Conservation (phyloP, 2,329 filamentous ascomycete genomes). For the Trichoderma endophyticum region DNA sequence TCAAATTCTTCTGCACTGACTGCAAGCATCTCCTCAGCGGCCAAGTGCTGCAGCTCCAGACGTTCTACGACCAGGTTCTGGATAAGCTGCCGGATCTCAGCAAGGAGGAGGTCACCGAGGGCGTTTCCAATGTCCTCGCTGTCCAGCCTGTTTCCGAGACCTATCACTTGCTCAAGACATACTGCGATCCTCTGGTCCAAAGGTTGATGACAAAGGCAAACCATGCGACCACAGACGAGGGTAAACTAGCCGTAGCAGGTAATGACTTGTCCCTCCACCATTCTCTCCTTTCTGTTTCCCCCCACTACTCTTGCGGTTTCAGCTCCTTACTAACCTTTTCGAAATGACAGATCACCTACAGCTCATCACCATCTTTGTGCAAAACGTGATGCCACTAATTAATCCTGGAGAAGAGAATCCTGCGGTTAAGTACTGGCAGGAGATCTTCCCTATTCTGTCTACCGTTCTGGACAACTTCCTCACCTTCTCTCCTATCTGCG, state of each 20-base stretch:
- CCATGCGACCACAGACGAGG: constrained; percentile 74
- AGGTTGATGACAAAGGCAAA: constrained; percentile 85
- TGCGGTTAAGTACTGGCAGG: constrained; percentile 92
- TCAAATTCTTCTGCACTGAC: constrained; percentile 96
- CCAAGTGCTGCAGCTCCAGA: constrained; percentile 81
- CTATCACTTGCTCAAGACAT: constrained; percentile 83
- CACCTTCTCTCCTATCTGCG: constrained; percentile 81
- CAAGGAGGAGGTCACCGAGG: constrained; percentile 95
- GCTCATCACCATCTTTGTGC: constrained; percentile 85
- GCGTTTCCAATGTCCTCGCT: constrained; percentile 86
- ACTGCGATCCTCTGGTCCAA: constrained; percentile 85
- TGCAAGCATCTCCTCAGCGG: constrained; percentile 82
- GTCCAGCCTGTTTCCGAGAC: constrained; percentile 78
- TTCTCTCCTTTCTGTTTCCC: background rate
- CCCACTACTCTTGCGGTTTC: background rate
- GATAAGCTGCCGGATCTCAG: constrained; percentile 81
- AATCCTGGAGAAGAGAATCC: constrained; percentile 73
- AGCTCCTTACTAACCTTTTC: constrained; percentile 21
- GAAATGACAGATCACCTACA: constrained; percentile 73
- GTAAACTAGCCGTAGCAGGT: constrained; percentile 83
- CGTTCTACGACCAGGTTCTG: constrained; percentile 87
- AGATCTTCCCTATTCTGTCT: constrained; percentile 83
- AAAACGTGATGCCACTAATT: constrained; percentile 71
- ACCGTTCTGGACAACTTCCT: constrained; percentile 87
- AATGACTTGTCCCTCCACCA: constrained; percentile 29